Evolutionary conservation across 768 basidiomycete species (phyloP), one percentile per base, ranked within the genome.

Genomic region (Auricularia sp.): DNA sequence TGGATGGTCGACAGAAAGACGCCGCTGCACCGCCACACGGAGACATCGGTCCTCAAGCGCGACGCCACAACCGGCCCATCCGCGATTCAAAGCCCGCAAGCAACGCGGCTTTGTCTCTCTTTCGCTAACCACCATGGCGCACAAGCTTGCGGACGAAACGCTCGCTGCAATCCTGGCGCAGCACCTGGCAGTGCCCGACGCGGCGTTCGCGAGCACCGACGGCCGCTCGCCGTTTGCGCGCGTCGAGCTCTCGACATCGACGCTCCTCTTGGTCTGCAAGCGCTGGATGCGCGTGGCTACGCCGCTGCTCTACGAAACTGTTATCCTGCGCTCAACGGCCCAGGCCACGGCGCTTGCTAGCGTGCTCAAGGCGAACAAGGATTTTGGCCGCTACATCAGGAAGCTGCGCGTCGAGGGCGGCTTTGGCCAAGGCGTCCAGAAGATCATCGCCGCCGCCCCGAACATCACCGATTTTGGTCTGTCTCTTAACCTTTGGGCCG

Each of bases 251-350:
- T 59, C 56, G 29, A 33, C 21, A 7, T 59, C 56, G 34, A 18
- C 6, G 16, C 34, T 59, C 11, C 34, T 59, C 29, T 6, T 24
- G 8, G 56, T 59, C 34, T 59, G 56, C 56, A 59, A 59, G 56
- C 56, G 56, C 56, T 59, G n/a, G 21, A 59, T 59, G 56, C 56
- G 56, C 56, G 56, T 59, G 21, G 56, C 56, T 7, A 59, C 56
- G 24, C 56, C 56, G 56, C 56, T 59, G 29, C 56, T 59, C 6
- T 59, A 59, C 56, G 56, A 59, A 24, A 59, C 56, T 11, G 56
- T 59, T 2, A 59, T 59, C 29, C 56, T 59, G 56, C 56, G 56
- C 56, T 59, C 56, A 18, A 59, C 56, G 34, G 56, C 56, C 56
- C 56, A 59, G 56, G 56, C 56, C 56, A 14, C 24, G 7, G 24